Conservation (phyloP, 2,329 filamentous ascomycete genomes). For the Ilyonectria robusta region DNA sequence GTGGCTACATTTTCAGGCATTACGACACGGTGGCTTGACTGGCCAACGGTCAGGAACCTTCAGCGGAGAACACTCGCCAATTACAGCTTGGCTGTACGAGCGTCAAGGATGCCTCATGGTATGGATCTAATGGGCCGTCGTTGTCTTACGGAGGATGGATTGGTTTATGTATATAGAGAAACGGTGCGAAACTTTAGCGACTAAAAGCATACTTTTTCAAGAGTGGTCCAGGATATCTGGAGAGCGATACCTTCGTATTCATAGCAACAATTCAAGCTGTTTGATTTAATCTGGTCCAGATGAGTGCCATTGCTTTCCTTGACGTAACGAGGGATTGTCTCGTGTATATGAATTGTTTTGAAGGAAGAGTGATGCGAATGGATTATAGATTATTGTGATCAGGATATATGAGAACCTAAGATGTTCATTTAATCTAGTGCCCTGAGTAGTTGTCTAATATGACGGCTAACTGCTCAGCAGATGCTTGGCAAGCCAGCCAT, state of each 20-base stretch:
- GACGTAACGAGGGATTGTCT: too few relatives aligned
- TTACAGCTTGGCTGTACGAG: conserved; percentile 19
- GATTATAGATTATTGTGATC: too few relatives aligned
- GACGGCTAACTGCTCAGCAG: too few relatives aligned
- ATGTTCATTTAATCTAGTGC: too few relatives aligned
- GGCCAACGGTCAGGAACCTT: conserved; percentile 16
- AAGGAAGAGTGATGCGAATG: too few relatives aligned
- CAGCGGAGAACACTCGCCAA: conserved; percentile 14
- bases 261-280: conserved; percentile 5
- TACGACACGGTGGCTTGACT: conserved; percentile 32
- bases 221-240: neutral
- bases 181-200: conserved; percentile 28
- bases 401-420: too few relatives aligned
- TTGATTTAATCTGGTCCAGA: neutral
- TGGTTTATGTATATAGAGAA: conserved; percentile 45
- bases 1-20: conserved; percentile 38
- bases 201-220: conserved; percentile 24
- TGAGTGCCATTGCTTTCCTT: neutral
- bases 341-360: too few relatives aligned
- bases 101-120: conserved; percentile 27
- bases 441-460: too few relatives aligned
- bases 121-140: conserved; percentile 45
- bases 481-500: too few relatives aligned
- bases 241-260: conserved; percentile 2
- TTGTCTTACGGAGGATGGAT: conserved; percentile 25